Percentiles rank a stretch among this genome's conserved stretches.
These are phyloP conservation scores for Raffaelea deltoideospora DNA, from an alignment of 2,329 filamentous ascomycete species.

Conservation along the genomic window DNA sequence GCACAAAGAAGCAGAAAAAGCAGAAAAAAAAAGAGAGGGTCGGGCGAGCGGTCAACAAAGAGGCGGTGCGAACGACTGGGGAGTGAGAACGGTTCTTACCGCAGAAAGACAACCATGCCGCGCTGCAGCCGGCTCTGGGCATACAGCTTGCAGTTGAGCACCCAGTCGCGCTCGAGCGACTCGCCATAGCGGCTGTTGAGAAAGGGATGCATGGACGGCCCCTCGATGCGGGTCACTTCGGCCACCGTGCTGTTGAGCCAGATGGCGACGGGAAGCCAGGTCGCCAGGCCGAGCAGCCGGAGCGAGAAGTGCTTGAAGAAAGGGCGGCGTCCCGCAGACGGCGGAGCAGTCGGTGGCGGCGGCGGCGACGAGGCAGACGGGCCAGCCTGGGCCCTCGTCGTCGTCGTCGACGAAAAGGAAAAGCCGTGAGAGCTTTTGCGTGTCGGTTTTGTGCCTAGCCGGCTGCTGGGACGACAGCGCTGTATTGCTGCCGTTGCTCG, in stretches of 20 bases:
- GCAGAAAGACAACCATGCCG: conserved; percentile 62
- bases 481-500: too few species aligned
- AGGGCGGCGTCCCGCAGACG: neutral
- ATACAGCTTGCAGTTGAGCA: conserved; percentile 43
- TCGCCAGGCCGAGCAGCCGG: conserved; percentile 36
- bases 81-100: conserved; percentile 27
- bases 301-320: conserved; percentile 24
- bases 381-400: too few species aligned
- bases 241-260: conserved; percentile 47
- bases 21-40: neutral
- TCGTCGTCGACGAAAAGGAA: too few species aligned
- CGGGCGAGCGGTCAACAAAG: too few species aligned
- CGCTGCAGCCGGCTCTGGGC: conserved; percentile 42
- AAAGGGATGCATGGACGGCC: conserved; percentile 62
- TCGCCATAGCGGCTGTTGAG: conserved; percentile 52
- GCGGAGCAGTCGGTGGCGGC: too few species aligned
- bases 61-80: too few species aligned
- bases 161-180: conserved; percentile 37
- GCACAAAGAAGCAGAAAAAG: conserved; percentile 1
- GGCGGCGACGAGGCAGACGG: too few species aligned
- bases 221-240: conserved; percentile 40
- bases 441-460: too few species aligned
- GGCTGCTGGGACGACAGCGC: too few species aligned
- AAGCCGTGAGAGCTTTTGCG: too few species aligned
- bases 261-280: conserved; percentile 47